Evolutionary conservation across 495 filamentous ascomycete species (phyloP), one percentile per base, ranked within the genome.

Genomic region (Penicillium alfredii): DNA sequence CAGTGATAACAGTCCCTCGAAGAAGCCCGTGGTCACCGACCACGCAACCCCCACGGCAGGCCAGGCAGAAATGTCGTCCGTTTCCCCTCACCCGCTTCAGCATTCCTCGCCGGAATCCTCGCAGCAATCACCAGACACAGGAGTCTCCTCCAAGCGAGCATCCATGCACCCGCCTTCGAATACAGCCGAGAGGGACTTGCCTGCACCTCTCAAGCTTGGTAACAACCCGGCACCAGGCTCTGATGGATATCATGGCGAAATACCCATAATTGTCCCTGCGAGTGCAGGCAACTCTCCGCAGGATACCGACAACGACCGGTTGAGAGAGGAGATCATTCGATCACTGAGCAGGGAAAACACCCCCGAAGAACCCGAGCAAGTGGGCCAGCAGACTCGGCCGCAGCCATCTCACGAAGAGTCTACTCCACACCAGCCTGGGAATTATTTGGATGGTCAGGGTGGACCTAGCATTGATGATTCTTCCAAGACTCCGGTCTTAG

Each of bases 271-370:
- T 2, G 49, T 74, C 6, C 72, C 77, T 9, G 65, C 71, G 5
- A 80, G 76, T 33, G 74, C 76, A 3, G 72, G 77, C 4, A 60
- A 66, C 11, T 73, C 69, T 1, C 58, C 70, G 8, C 68, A 81
- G 31, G 72, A 86, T 35, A 73, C 79, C 21, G 84, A 93, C 45
- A 89, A 74, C 46, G 88, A 94, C 40, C 72, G 78, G 33, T 59
- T 93, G 32, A 66, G 81, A 18, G 81, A 87, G 44, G 88, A 94
- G 45, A 93, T 93, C 21, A 84, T 88, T 16, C 77, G 75, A 22
- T 83, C 78, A n/a, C 59, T 92, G 8, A 87, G 73, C 46, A 72
- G 77, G 7, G 55, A 68, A 32, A 54, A 54, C 33, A 57, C 49
- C 1, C 55, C 57, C 3, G 51, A 68, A 6, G 56, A 60, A 17